These are phyloP conservation scores for Bipolaris sorokiniana DNA, from an alignment of 2,329 filamentous ascomycete genomes.

Conservation along the genomic window DNA sequence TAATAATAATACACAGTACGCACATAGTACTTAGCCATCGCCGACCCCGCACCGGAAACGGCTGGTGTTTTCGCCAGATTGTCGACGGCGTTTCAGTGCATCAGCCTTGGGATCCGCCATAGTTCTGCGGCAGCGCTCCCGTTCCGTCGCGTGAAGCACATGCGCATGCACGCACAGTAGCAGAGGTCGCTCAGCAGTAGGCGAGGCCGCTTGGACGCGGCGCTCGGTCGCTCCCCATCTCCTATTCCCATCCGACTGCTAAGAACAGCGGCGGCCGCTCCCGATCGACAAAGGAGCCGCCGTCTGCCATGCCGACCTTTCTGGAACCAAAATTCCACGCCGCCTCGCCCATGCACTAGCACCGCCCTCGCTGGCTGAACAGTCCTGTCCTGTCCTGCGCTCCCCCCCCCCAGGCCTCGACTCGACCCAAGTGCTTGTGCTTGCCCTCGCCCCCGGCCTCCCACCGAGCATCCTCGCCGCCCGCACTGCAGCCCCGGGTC, in stretches of 20 bases:
- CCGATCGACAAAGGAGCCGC: constrained; percentile 20
- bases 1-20: too few species aligned
- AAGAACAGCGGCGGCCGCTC: constrained; percentile 17
- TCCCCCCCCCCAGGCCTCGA: background rate
- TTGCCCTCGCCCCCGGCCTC: constrained; percentile 13
- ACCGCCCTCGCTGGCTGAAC: constrained; percentile 3
- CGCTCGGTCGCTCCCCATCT: constrained; percentile 18
- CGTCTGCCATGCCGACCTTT: constrained; percentile 17
- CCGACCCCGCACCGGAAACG: constrained; percentile 19
- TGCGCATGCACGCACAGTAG: background rate
- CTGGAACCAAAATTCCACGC: constrained; percentile 16
- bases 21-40: background rate
- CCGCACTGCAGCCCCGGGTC: constrained; percentile 6
- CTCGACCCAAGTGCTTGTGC: background rate
- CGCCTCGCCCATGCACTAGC: constrained; percentile 24
- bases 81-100: constrained; percentile 24
- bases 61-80: constrained; percentile 18
- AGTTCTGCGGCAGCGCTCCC: constrained; percentile 21
- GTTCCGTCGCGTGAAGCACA: constrained; percentile 6
- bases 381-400: background rate
- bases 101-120: constrained; percentile 16
- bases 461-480: constrained; percentile 25
- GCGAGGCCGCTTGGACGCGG: constrained; percentile 10
- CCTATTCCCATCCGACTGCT: constrained; percentile 15
- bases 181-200: background rate